Percentiles rank a stretch among this genome's conserved stretches.
phyloP scores from a whole-genome alignment of 495 filamentous ascomycete species.

The Penicillium lagena region DNA sequence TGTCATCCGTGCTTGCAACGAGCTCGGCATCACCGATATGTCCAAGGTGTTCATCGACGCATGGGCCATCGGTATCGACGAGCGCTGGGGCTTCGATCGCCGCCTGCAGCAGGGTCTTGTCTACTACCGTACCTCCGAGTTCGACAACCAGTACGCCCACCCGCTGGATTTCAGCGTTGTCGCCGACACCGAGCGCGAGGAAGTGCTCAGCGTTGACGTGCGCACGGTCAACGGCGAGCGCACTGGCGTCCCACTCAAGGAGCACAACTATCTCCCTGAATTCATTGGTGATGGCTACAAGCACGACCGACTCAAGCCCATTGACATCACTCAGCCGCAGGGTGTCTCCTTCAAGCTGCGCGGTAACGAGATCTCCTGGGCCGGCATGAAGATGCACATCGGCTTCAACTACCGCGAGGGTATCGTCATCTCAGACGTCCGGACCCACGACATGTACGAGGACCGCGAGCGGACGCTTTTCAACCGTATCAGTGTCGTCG shows the following conservation, averaged over 20 bases:
- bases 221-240: constrained; percentile 70
- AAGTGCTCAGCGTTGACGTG: constrained; percentile 87
- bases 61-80: constrained; percentile 34
- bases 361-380: constrained; percentile 32
- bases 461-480: constrained; percentile 49
- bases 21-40: constrained; percentile 83
- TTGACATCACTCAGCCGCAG: constrained; percentile 33
- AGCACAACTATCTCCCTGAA: constrained; percentile 48
- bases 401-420: constrained; percentile 72
- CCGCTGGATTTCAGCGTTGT: constrained; percentile 32
- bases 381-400: constrained; percentile 41
- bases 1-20: constrained; percentile 79
- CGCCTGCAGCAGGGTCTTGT: constrained; percentile 34
- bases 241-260: constrained; percentile 44
- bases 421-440: constrained; percentile 60
- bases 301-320: constrained; percentile 31
- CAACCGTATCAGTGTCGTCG: constrained; percentile 61
- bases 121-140: constrained; percentile 40
- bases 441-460: constrained; percentile 48
- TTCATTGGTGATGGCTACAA: constrained; percentile 29
- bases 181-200: constrained; percentile 73
- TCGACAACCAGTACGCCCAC: constrained; percentile 38
- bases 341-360: constrained; percentile 36
- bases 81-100: constrained; percentile 33
- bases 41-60: constrained; percentile 74